Evolutionary conservation across 768 basidiomycete species (phyloP).

Genomic region (Trametes gibbosa): DNA sequence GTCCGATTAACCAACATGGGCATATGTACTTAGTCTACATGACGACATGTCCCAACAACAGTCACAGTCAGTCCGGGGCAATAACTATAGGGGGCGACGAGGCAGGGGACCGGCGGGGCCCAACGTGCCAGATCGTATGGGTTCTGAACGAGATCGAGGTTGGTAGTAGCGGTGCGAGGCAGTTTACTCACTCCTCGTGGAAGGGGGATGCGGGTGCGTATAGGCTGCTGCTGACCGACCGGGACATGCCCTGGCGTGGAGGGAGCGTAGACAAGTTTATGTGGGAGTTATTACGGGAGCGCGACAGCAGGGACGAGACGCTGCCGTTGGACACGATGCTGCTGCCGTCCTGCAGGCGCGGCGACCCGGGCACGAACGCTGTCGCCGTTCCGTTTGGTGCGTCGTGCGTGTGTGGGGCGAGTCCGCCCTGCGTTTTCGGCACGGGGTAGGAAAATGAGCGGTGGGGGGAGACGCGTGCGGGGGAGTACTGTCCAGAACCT

Average conservation of each 20-base stretch:
- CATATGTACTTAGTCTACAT: conserved; percentile 16
- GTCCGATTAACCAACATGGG: conserved; percentile 9
- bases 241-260: conserved; percentile 44
- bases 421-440: conserved; percentile 13
- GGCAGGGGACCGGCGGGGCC: background rate
- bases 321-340: conserved; percentile 31
- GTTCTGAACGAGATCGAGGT: background rate
- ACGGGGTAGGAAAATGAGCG: conserved; percentile 25
- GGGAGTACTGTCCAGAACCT: conserved; percentile 24
- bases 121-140: too few relatives aligned
- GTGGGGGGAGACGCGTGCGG: conserved; percentile 26
- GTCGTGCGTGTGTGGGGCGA: conserved; percentile 2
- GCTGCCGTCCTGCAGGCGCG: conserved; percentile 26
- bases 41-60: conserved; percentile 16
- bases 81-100: conserved; percentile 11
- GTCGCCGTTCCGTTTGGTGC: conserved; percentile 23
- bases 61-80: conserved; percentile 4
- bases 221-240: conserved; percentile 31
- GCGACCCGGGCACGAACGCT: conserved; percentile 26
- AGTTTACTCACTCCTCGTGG: conserved; percentile 11
- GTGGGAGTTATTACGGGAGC: conserved; percentile 68
- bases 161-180: background rate
- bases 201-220: conserved; percentile 6
- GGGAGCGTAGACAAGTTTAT: conserved; percentile 56
- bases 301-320: conserved; percentile 43